phyloP scores from a whole-genome alignment of 2,329 filamentous ascomycete species.

The Neophaeococcomyces mojaviensis region DNA sequence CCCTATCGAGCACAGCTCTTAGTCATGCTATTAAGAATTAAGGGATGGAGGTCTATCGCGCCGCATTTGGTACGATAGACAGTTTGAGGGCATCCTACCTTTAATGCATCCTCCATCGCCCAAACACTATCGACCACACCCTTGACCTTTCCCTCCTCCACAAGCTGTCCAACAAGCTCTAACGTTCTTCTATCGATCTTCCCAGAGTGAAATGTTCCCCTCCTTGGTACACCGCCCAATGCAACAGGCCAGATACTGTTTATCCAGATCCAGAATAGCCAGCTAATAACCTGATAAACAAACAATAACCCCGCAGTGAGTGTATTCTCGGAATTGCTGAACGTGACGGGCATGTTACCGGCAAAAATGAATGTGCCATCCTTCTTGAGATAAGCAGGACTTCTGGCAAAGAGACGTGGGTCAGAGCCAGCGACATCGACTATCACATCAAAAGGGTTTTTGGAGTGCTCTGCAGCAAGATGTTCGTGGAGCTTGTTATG shows the following conservation, averaged over 20 bases:
- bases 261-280: not conserved
- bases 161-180: slow-evolving; percentile 29
- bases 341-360: slow-evolving; percentile 9
- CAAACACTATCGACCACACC: slow-evolving; percentile 33
- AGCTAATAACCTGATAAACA: not conserved
- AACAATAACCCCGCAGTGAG: slow-evolving; percentile 2
- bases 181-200: slow-evolving; percentile 26
- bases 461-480: slow-evolving; percentile 8
- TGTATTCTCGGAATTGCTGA: not conserved
- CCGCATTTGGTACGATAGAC: not conserved
- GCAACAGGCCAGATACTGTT: slow-evolving; percentile 1
- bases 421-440: slow-evolving; percentile 10
- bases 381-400: slow-evolving; percentile 9
- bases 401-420: slow-evolving; percentile 5
- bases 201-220: slow-evolving; percentile 9
- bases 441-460: slow-evolving; percentile 8
- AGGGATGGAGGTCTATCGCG: not conserved
- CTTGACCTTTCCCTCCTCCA: slow-evolving; percentile 30
- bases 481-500: slow-evolving; percentile 8
- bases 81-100: slow-evolving; percentile 4
- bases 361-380: slow-evolving; percentile 9
- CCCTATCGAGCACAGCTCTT: slow-evolving; percentile 30
- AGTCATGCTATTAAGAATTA: not conserved
- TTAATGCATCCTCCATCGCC: slow-evolving; percentile 29
- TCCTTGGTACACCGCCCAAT: slow-evolving; percentile 11